phyloP scores from a whole-genome alignment of 2,329 filamentous ascomycete genomes.

The Stagonosporopsis rhizophila region DNA sequence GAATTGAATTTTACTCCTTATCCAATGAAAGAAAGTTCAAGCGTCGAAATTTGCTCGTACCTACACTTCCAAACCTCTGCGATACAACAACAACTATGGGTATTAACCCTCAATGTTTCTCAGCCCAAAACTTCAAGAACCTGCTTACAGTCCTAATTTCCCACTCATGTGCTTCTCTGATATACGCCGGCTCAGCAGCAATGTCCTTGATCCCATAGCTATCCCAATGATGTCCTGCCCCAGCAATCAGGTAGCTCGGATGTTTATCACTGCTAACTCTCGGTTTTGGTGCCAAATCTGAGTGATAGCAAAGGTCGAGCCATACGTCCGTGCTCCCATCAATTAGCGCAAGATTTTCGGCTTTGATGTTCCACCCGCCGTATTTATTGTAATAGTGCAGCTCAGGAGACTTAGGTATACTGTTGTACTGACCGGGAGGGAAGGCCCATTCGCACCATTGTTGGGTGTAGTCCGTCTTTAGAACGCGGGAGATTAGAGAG shows the following conservation, averaged over 20 bases:
- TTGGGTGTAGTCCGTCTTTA: constrained; percentile 60
- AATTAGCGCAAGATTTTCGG: constrained; percentile 59
- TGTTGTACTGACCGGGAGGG: constrained; percentile 55
- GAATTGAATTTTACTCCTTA: no score
- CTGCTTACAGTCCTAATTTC: constrained; percentile 57
- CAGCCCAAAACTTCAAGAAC: constrained; percentile 32
- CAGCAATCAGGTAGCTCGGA: constrained; percentile 59
- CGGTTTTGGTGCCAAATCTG: constrained; percentile 48
- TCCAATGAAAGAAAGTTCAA: no score
- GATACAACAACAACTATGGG: no score
- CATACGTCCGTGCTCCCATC: constrained; percentile 62
- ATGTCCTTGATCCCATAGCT: constrained; percentile 52
- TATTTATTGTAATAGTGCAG: constrained; percentile 55
- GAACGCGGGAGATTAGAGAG: constrained; percentile 56
- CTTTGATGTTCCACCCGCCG: constrained; percentile 56
- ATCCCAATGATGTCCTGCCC: constrained; percentile 62
- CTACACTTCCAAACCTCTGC: no score
- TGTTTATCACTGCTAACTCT: constrained; percentile 53
- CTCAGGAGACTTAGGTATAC: constrained; percentile 55
- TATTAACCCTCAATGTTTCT: constrained; percentile 8
- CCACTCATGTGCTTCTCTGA: constrained; percentile 59
- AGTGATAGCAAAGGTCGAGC: constrained; percentile 61
- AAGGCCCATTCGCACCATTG: constrained; percentile 65
- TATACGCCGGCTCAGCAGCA: constrained; percentile 58
- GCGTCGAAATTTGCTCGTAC: no score